Conservation (phyloP, 2,329 filamentous ascomycete species). For the Alternaria alternata region DNA sequence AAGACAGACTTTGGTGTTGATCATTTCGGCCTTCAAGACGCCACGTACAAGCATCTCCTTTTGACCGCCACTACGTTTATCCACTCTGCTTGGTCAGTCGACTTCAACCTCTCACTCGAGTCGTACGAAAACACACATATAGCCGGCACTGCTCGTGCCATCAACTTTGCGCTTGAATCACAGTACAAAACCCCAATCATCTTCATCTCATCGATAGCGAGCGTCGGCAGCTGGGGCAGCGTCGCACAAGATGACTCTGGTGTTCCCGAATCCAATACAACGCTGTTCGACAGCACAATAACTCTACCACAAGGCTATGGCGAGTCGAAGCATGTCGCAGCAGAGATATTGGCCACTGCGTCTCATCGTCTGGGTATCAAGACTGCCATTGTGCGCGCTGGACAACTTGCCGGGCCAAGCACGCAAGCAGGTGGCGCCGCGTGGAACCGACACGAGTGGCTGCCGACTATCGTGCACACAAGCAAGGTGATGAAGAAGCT, state of each 20-base stretch:
- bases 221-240: slow-evolving; percentile 29
- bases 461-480: slow-evolving; percentile 36
- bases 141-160: slow-evolving; percentile 12
- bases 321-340: slow-evolving; percentile 49
- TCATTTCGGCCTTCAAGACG: slow-evolving; percentile 51
- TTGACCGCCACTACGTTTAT: slow-evolving; percentile 54
- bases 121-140: slow-evolving; percentile 27
- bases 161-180: slow-evolving; percentile 16
- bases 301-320: slow-evolving; percentile 49
- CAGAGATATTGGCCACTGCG: slow-evolving; percentile 42
- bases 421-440: slow-evolving; percentile 19
- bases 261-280: slow-evolving; percentile 20
- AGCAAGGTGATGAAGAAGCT: slow-evolving; percentile 28
- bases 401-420: slow-evolving; percentile 43
- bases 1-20: slow-evolving; percentile 10
- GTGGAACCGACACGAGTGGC: slow-evolving; percentile 40
- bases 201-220: slow-evolving; percentile 52
- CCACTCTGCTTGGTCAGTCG: slow-evolving; percentile 64
- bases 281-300: slow-evolving; percentile 44
- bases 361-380: slow-evolving; percentile 35
- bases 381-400: slow-evolving; percentile 35
- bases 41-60: slow-evolving; percentile 23
- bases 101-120: slow-evolving; percentile 55
- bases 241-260: slow-evolving; percentile 1
- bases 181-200: slow-evolving; percentile 33